Base-by-base conservation (phyloP, 805 yeast species). In the Candida verbasci region DNA sequence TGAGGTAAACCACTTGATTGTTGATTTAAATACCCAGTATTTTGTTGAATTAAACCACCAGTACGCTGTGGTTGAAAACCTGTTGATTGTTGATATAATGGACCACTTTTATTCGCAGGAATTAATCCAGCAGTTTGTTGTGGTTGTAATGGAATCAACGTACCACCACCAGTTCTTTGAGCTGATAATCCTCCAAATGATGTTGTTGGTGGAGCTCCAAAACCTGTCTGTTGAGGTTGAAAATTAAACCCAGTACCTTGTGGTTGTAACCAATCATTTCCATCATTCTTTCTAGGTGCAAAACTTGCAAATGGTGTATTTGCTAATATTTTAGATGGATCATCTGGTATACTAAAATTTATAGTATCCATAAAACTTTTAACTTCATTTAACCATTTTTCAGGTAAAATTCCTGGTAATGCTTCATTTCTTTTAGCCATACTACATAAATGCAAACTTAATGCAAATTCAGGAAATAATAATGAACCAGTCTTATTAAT, bases 391-490 rank as follows among this genome's bases (percentile, higher is more conserved):
- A 70, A 69, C 63, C 87, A 78, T 43, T 74, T 79, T 15, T 74
- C 72, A 21, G 95, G 96, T 46, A 91, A 62, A 27, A 68, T 70
- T 29, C 66, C 67, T 3, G 97, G 97, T 42, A 89, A 68, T 7
- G 80, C 66, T 47, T 85, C 88, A 24, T 96, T 95, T 48, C 76
- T 78, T 47, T 86, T 69, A 0, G 82, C 83, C 51, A 78, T 61
- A 48, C 85, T 83, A 55, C 95, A 88, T 48, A 91, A 69, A 58
- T 88, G 91, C 70, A 91, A 78, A 12, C 96, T 88, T 46, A 91
- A 68, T 11, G 95, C 95, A 68, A 91, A 91, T 58, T 91, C 97
- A 2, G 97, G 97, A 55, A 89, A 91, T 48, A 91, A 62, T 42
- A 91, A 73, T 38, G 78, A 72, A 2, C 97, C 97, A 6, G 93